A percentile compares a stretch with the other conserved stretches of the same genome.
These are phyloP conservation scores for Fusarium solani-melongenae DNA, from an alignment of 2,329 filamentous ascomycete species.

Conservation along the genomic window DNA sequence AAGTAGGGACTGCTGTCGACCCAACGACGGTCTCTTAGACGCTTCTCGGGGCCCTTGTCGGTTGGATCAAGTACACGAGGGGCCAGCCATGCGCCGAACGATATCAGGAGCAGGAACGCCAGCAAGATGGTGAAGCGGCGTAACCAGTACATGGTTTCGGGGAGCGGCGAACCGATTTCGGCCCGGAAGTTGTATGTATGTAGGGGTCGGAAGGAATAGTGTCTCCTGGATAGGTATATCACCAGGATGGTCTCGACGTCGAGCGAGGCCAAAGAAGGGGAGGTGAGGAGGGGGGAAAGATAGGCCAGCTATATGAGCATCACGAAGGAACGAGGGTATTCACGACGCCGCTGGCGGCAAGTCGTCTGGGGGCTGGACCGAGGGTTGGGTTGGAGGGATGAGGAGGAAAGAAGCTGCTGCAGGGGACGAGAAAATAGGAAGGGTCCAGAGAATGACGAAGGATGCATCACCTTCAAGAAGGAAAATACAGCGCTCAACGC, in stretches of 20 bases:
- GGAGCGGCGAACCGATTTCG: slow-evolving; percentile 1
- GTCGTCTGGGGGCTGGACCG: slow-evolving; percentile 20
- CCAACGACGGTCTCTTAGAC: slow-evolving; percentile 73
- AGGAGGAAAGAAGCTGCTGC: slow-evolving; percentile 11
- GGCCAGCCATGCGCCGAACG: slow-evolving; percentile 62
- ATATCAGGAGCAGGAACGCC: slow-evolving; percentile 55
- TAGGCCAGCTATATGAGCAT: slow-evolving; percentile 48
- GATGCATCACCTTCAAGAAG: slow-evolving; percentile 13
- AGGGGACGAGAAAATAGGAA: slow-evolving; percentile 4
- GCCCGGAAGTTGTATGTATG: slow-evolving; percentile 8
- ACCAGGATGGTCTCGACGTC: slow-evolving; percentile 10
- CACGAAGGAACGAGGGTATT: slow-evolving; percentile 36
- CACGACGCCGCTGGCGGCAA: slow-evolving; percentile 44
- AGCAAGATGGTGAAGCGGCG: slow-evolving; percentile 56
- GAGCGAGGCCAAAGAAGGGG: not conserved
- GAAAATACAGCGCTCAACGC: not conserved
- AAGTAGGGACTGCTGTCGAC: slow-evolving; percentile 78
- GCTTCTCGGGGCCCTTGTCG: slow-evolving; percentile 70
- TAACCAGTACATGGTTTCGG: slow-evolving; percentile 57
- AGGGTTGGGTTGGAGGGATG: slow-evolving; percentile 12
- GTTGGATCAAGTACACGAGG: slow-evolving; percentile 70
- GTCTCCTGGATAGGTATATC: slow-evolving; percentile 7
- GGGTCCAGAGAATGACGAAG: slow-evolving; percentile 7
- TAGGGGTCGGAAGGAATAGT: not conserved
- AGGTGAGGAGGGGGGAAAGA: slow-evolving; percentile 8